Base-by-base conservation (phyloP, 2,329 filamentous ascomycete genomes). In the Claviceps sp. region DNA sequence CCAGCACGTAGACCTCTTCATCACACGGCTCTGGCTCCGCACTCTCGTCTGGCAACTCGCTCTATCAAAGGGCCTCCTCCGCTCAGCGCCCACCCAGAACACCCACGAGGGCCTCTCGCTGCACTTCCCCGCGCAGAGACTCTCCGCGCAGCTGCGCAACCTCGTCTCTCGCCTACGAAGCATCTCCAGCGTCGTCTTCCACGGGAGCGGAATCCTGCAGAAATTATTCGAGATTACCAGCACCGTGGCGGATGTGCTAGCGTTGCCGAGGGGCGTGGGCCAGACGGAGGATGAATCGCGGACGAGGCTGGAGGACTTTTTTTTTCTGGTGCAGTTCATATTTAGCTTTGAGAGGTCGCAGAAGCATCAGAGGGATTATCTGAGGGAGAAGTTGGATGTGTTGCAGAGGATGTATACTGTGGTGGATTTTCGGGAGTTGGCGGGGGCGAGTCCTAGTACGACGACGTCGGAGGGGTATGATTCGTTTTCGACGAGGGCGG, bases 171-270 rank as follows among this genome's bases (percentile, higher is more conserved):
- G 62, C 2, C 57, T 71, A 1, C 60, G 62, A 5, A 68, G 61
- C 52, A 61, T 66, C 17, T 62, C 65, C 39, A 73, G 72, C 50
- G 72, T 80, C 53, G 72, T 72, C 29, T 72, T 77, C 4, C 76
- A 81, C 56, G 77, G 78, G 7, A 75, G 69, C 39, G 74, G 74
- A 22, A 77, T 81, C 51, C 65, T 79, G 50, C 73, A 78, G 54
- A 81, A 81, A 59, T 66, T 81, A 4, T 78, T 81, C 51, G 78
- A 81, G 57, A 77, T 81, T 54, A 75, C 76, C 0, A 78, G 76
- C 59, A 79, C 76, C 2, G 76, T 80, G 45, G 76, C 77, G 8
- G 77, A 80, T 55, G 77, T 81, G 2, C 68, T 80, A 22, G 73
- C 76, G 45, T 64, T 79, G 14, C 73, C 74, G 0, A 67, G 70